Conservation (phyloP, 202 grass and related monocot species). For the Bolboschoenoplectus hybrid region DNA sequence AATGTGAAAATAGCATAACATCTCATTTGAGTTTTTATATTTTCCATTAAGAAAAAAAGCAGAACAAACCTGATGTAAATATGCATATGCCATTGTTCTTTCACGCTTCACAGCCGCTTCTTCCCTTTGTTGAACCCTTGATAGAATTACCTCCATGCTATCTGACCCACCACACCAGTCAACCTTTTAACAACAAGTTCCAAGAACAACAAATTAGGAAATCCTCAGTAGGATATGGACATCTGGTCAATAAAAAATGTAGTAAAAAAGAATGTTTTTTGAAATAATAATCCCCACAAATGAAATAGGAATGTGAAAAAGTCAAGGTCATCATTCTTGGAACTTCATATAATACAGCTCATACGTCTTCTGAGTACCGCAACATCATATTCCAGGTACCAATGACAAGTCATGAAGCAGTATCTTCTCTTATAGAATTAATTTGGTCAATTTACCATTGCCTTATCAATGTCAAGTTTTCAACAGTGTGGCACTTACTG, state of each 20-base stretch:
- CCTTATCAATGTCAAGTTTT: not conserved
- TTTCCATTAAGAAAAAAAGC: not conserved
- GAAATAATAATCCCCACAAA: not conserved
- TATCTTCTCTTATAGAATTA: constrained; percentile 16
- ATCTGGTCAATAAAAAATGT: not conserved
- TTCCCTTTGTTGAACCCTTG: constrained; percentile 93
- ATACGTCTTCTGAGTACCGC: not conserved
- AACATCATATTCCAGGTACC: not conserved
- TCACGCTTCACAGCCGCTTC: constrained; percentile 93
- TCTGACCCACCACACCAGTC: constrained; percentile 88
- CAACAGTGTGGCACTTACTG: not conserved
- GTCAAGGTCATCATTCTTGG: not conserved
- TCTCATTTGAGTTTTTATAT: not conserved
- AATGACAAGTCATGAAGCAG: constrained; percentile 6
- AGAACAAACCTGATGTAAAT: constrained; percentile 81
- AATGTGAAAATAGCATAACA: not conserved
- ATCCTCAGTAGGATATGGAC: not conserved
- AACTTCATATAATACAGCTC: not conserved
- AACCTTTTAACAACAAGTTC: constrained; percentile 44
- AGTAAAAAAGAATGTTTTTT: not conserved
- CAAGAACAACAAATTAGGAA: not conserved
- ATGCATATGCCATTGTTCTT: constrained; percentile 89
- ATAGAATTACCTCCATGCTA: constrained; percentile 79
- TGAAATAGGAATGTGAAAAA: not conserved
- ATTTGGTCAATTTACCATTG: not conserved